Percentiles rank a stretch among this genome's conserved stretches.
phyloP scores from a whole-genome alignment of 2,329 filamentous ascomycete genomes.

The Lasiodiplodia citricola region DNA sequence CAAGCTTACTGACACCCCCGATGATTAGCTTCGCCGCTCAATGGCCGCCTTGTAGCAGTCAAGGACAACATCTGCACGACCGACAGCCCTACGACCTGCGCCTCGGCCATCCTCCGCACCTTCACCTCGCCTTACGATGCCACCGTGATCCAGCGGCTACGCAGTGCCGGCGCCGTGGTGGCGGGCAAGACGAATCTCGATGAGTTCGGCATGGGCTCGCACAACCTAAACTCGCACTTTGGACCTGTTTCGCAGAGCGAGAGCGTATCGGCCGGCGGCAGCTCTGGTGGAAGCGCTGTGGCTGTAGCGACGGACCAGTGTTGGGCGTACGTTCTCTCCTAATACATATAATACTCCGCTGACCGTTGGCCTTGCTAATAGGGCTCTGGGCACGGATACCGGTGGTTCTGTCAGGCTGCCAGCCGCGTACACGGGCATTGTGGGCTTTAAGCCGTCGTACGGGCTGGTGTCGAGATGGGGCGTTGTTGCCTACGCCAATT shows the following conservation, averaged over 20 bases:
- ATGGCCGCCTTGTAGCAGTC: conserved; percentile 49
- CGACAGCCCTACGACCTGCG: conserved; percentile 72
- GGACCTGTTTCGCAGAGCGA: conserved; percentile 56
- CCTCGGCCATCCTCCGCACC: conserved; percentile 70
- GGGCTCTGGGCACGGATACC: conserved; percentile 89
- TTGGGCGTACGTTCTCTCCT: conserved; percentile 55
- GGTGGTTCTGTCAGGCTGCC: conserved; percentile 87
- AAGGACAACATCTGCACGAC: conserved; percentile 59
- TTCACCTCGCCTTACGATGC: conserved; percentile 82
- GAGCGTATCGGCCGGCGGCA: conserved; percentile 75
- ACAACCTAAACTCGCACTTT: conserved; percentile 71
- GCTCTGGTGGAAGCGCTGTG: conserved; percentile 91
- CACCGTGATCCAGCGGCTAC: conserved; percentile 75
- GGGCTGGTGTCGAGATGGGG: conserved; percentile 85
- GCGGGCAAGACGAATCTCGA: conserved; percentile 91
- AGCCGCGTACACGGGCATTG: conserved; percentile 80
- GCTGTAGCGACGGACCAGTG: conserved; percentile 72
- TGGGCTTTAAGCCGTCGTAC: conserved; percentile 92
- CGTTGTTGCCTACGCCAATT: conserved; percentile 91
- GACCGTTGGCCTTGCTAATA: conserved; percentile 33
- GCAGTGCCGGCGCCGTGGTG: conserved; percentile 65
- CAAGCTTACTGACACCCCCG: background rate
- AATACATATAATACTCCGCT: conserved; percentile 2
- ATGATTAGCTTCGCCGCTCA: conserved; percentile 28
- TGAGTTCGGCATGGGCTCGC: conserved; percentile 94